phyloP scores from a whole-genome alignment of 192 early-diverging fungal species.

The Pilaira anomala region DNA sequence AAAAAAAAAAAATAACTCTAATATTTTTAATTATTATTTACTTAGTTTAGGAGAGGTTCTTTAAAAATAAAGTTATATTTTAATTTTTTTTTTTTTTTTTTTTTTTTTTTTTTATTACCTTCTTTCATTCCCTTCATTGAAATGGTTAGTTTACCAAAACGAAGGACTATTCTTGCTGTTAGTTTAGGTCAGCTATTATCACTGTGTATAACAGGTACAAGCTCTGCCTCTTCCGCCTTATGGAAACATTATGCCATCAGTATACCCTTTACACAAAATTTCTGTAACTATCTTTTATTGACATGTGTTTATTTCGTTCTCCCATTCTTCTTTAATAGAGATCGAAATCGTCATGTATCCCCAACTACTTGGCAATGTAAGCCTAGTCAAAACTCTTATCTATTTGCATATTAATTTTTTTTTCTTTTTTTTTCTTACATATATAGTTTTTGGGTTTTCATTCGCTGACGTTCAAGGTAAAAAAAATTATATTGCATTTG shows the following conservation, averaged over 20 bases:
- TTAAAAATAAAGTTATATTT: too few relatives aligned
- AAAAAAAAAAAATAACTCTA: neutral
- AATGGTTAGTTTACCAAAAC: too few relatives aligned
- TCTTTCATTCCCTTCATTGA: too few relatives aligned
- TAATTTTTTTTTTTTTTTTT: too few relatives aligned
- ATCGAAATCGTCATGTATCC: neutral
- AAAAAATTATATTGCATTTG: neutral
- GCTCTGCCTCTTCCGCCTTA: conserved; percentile 24
- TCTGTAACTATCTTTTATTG: conserved; percentile 16
- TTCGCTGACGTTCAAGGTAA: conserved; percentile 24
- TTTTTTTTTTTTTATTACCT: too few relatives aligned
- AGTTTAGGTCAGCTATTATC: conserved; percentile 24
- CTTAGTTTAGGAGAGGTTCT: too few relatives aligned
- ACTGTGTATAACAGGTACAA: conserved; percentile 25
- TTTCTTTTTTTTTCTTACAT: too few relatives aligned
- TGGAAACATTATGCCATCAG: conserved; percentile 18
- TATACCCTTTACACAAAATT: conserved; percentile 24
- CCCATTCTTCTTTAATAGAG: neutral
- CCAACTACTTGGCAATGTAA: neutral
- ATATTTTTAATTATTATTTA: neutral
- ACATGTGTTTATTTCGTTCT: conserved; percentile 13
- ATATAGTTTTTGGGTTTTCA: conserved; percentile 18
- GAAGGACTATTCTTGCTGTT: too few relatives aligned
- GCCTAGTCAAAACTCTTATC: neutral
- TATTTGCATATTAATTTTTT: neutral